Evolutionary conservation across 176 grass and related monocot species (phyloP), one percentile per base, ranked within the genome.

Genomic region (Juncus effusus): DNA sequence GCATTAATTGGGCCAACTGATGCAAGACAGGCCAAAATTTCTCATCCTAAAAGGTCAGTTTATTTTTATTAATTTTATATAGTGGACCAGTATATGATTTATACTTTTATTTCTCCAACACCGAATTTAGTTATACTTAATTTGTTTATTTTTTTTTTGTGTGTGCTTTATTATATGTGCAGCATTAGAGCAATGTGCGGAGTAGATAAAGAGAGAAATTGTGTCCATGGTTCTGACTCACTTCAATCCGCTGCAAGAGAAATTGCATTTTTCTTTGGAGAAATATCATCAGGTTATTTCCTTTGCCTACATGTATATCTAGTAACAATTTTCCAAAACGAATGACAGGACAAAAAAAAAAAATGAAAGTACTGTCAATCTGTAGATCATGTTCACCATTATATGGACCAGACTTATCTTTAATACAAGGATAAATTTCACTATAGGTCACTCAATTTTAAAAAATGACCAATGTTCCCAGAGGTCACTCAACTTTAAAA

Each of bases 141-240:
- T 6, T 35, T 10, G 14, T 50, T 36, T 65, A 4, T 40, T 54
- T 3, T 12, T 49, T 16, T 35, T 35, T 11, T 28, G 51, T 35
- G 19, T 36, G 5, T 38, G 16, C 36, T 5, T 68, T n/a, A 39
- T 54, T 52, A n/a, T 16, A 16, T 11, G 54, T 86, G 59, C 80
- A 96, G 92, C 61, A 82, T 96, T 76, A 96, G 92, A 85, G 87
- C 87, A n/a, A 84, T 96, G 79, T 96, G 85, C 11, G 85, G 87
- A 3, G 11, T 83, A 53, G 82, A 85, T 74, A 83, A 74, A 0
- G 77, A 86, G 77, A 86, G 81, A 56, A 96, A 96, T 63, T 96
- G 93, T 49, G 93, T 96, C 13, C 93, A 96, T 79, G 93, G 93
- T 70, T 91, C 93, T 11, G 92, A 96, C 83, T 96, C 93, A 53